phyloP scores from a whole-genome alignment of 805 yeast genomes.

The Pichia rugopelliculosa region DNA sequence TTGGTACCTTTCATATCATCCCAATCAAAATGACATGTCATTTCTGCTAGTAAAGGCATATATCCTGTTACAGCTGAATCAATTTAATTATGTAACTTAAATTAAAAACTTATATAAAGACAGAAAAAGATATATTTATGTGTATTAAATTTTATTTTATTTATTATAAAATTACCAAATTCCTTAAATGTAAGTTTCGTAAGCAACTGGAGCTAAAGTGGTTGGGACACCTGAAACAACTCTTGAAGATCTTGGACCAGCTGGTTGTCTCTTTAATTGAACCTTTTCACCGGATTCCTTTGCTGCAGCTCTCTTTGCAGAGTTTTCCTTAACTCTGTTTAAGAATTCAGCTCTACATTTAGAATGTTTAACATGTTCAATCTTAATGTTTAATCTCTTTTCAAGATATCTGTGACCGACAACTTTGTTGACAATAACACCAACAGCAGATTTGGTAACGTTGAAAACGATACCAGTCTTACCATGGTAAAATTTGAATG shows the following conservation, averaged over 20 bases:
- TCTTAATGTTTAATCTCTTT: slow-evolving; percentile 97
- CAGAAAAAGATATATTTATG: slow-evolving; percentile 1
- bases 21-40: too few species aligned
- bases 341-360: slow-evolving; percentile 99
- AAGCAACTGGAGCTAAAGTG: slow-evolving; percentile 98
- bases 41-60: too few species aligned
- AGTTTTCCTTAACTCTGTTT: slow-evolving; percentile 96
- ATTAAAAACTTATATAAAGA: slow-evolving; percentile 2
- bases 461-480: slow-evolving; percentile 99
- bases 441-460: slow-evolving; percentile 97
- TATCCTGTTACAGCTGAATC: background rate
- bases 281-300: slow-evolving; percentile 89
- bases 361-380: slow-evolving; percentile 99
- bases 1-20: too few species aligned
- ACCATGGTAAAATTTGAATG: slow-evolving; percentile 99
- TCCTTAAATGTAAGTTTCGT: slow-evolving; percentile 96
- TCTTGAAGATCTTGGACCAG: slow-evolving; percentile 91
- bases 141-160: background rate
- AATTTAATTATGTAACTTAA: background rate
- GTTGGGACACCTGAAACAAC: slow-evolving; percentile 85
- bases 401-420: slow-evolving; percentile 99
- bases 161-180: slow-evolving; percentile 2
- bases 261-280: slow-evolving; percentile 97
- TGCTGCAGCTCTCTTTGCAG: slow-evolving; percentile 89
- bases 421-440: slow-evolving; percentile 96